These are phyloP conservation scores for Penicillium cinerascens DNA, from an alignment of 495 filamentous ascomycete genomes.

Conservation along the genomic window DNA sequence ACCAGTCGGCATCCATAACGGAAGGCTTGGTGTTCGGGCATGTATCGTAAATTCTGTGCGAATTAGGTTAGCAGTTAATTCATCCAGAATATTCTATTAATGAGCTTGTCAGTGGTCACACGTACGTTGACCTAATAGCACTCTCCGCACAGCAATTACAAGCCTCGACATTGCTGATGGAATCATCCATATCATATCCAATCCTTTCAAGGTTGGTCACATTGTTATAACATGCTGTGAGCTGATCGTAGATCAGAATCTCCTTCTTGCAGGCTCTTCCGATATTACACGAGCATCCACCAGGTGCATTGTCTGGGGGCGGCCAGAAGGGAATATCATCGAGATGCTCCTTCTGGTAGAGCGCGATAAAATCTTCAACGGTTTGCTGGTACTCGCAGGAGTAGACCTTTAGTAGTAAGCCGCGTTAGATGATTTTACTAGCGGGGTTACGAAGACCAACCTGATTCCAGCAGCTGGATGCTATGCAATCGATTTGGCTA, in stretches of 20 bases:
- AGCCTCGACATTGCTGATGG: too few species aligned
- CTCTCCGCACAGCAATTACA: constrained; percentile 24
- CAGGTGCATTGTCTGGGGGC: constrained; percentile 18
- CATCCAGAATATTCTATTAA: too few species aligned
- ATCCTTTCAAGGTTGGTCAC: too few species aligned
- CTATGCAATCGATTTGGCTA: constrained; percentile 19
- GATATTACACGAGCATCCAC: constrained; percentile 26
- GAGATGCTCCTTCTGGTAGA: constrained; percentile 3
- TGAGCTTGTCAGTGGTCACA: too few species aligned
- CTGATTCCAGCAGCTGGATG: constrained; percentile 24
- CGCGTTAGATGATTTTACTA: background rate
- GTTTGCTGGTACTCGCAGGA: constrained; percentile 27
- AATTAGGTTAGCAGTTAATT: too few species aligned
- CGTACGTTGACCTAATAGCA: constrained; percentile 18
- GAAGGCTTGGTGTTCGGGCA: constrained; percentile 21
- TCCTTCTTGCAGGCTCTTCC: too few species aligned
- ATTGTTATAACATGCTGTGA: too few species aligned
- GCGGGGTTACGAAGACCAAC: constrained; percentile 4
- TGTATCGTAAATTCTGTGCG: constrained; percentile 18
- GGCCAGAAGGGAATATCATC: constrained; percentile 23
- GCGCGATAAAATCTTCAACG: constrained; percentile 4
- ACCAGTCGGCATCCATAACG: constrained; percentile 3
- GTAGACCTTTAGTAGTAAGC: constrained; percentile 19
- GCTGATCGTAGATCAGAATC: too few species aligned
- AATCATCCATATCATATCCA: too few species aligned